phyloP scores from a whole-genome alignment of 345 rosid species.

The Eucalyptus rudis region DNA sequence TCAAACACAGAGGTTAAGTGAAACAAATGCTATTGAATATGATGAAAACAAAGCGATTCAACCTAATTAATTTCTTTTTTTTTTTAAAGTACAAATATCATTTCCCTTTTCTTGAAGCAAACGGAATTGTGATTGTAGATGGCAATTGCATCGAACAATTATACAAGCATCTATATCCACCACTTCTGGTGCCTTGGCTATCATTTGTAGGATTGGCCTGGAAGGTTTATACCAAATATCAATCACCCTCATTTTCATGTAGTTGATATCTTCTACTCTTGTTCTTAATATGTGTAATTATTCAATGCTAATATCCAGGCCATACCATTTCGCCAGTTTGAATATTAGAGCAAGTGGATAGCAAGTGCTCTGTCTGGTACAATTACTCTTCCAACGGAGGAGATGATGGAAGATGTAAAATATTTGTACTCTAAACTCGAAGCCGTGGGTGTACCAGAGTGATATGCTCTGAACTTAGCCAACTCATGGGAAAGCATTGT shows the following conservation, averaged over 20 bases:
- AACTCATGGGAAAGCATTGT: accelerated
- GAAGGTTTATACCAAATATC: conserved; percentile 29
- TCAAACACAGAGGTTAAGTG: neutral
- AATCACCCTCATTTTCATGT: neutral
- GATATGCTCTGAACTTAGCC: neutral
- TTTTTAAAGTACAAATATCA: conserved; percentile 69
- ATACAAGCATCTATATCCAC: conserved; percentile 69
- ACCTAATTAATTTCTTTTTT: neutral
- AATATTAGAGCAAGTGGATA: neutral
- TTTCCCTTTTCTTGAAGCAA: conserved; percentile 70
- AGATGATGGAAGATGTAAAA: neutral
- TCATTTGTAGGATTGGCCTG: conserved; percentile 72
- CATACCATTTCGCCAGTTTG: conserved; percentile 46
- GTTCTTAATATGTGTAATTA: neutral
- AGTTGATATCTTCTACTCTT: neutral
- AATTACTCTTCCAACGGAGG: neutral
- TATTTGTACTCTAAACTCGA: neutral
- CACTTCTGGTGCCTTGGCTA: conserved; percentile 53
- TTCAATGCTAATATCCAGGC: conserved; percentile 13
- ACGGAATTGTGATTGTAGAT: conserved; percentile 45
- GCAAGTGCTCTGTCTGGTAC: too few relatives aligned
- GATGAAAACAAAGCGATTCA: neutral
- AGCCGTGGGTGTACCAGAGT: accelerated
- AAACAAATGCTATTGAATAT: neutral
- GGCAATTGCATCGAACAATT: conserved; percentile 62